phyloP scores from a whole-genome alignment of 257 asterid genomes.

The Asclepias syriaca region DNA sequence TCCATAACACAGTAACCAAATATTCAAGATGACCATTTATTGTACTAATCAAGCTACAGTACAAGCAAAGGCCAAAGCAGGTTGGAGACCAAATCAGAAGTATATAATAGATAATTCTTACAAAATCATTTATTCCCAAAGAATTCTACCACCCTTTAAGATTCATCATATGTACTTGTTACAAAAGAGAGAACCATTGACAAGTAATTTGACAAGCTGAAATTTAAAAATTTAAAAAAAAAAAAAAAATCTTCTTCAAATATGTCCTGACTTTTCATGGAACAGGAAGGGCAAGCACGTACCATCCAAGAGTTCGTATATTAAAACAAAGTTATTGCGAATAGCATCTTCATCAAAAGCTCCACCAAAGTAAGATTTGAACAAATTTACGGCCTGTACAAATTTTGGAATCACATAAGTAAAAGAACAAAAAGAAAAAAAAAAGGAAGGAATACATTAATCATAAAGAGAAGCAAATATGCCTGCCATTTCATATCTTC shows the following conservation, averaged over 20 bases:
- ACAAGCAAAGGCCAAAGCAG: neutral
- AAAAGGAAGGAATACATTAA: neutral
- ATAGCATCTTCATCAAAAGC: conserved; percentile 99
- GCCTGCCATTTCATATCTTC: neutral
- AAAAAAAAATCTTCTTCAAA: neutral
- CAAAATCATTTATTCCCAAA: neutral
- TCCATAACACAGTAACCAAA: neutral
- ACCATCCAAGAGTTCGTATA: conserved; percentile 97
- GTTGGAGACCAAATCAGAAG: neutral
- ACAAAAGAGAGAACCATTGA: neutral
- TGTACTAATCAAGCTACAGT: neutral
- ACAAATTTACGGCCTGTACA: conserved; percentile 86
- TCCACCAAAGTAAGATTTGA: conserved; percentile 96
- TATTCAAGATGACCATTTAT: neutral
- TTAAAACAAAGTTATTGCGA: conserved; percentile 92
- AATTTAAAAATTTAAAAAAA: neutral
- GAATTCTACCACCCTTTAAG: neutral
- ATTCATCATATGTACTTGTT: neutral
- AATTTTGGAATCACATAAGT: neutral
- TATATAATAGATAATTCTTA: neutral
- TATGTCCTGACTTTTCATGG: neutral
- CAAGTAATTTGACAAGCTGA: neutral
- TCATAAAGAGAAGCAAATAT: neutral
- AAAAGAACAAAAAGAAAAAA: neutral
- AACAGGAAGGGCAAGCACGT: conserved; percentile 18